A percentile compares a stretch with the other conserved stretches of the same genome.
phyloP scores from a whole-genome alignment of 1,284 basidiomycete genomes.

The Ceratobasidium sp. region DNA sequence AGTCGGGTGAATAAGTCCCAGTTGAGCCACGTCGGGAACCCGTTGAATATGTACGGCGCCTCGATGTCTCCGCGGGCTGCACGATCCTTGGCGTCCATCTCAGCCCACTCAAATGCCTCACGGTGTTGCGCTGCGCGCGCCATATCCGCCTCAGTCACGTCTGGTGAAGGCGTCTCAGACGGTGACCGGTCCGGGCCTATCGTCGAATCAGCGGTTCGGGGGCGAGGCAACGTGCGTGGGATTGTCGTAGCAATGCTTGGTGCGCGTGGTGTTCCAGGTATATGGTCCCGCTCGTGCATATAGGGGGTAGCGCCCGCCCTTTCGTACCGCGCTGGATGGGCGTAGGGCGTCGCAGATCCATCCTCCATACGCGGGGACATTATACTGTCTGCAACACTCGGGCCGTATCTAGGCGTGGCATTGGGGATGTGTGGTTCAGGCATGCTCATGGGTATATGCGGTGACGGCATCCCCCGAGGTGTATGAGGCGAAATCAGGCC shows the following conservation, averaged over 20 bases:
- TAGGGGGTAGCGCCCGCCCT: constrained; percentile 24
- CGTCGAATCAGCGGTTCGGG: constrained; percentile 33
- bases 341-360: not conserved
- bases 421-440: constrained; percentile 23
- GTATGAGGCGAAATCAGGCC: constrained; percentile 29
- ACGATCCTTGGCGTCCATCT: constrained; percentile 16
- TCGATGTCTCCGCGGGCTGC: constrained; percentile 2
- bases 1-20: constrained; percentile 41
- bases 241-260: constrained; percentile 29
- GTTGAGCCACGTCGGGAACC: constrained; percentile 42
- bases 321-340: constrained; percentile 13
- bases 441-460: constrained; percentile 5
- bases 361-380: constrained; percentile 2
- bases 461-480: constrained; percentile 9
- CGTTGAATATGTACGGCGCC: constrained; percentile 39
- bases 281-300: constrained; percentile 10
- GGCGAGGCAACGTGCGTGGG: constrained; percentile 25
- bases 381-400: not conserved
- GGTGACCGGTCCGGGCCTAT: constrained; percentile 1
- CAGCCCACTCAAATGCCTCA: constrained; percentile 39
- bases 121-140: constrained; percentile 33
- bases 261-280: not conserved
- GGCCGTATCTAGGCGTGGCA: constrained; percentile 7
- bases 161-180: constrained; percentile 1
- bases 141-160: constrained; percentile 35